Conservation (phyloP, 176 grass and related monocot genomes). For the Zea luxurians region DNA sequence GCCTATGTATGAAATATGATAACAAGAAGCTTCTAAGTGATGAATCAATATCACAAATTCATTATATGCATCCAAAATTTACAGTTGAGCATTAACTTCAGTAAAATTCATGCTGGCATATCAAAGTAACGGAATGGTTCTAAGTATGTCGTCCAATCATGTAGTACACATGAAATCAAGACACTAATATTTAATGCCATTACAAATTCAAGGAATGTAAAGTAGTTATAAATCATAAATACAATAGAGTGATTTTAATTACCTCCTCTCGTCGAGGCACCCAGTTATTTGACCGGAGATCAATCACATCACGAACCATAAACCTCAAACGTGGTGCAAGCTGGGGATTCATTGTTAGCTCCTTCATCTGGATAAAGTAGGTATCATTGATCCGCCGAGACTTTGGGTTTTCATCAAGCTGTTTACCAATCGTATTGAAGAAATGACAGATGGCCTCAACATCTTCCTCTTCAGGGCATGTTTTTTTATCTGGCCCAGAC, state of each 20-base stretch:
- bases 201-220: neutral
- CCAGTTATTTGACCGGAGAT: constrained; percentile 80
- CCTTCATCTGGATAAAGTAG: constrained; percentile 82
- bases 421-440: constrained; percentile 92
- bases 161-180: neutral
- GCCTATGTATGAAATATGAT: neutral
- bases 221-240: neutral
- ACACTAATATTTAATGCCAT: neutral
- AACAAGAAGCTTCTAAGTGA: neutral
- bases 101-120: neutral
- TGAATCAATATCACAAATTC: neutral
- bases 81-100: neutral
- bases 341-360: constrained; percentile 55
- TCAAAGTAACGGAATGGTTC: neutral
- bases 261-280: constrained; percentile 92
- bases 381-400: constrained; percentile 69
- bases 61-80: constrained; percentile 2
- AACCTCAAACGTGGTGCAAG: constrained; percentile 71
- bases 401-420: constrained; percentile 76
- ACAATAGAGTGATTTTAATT: constrained; percentile 29
- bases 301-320: constrained; percentile 76
- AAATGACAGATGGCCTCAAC: constrained; percentile 88
- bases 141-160: neutral
- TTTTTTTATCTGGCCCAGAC: constrained; percentile 58
- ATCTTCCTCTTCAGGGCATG: constrained; percentile 83